Conservation (phyloP, 257 asterid genomes). For the Linaria vulgaris region DNA sequence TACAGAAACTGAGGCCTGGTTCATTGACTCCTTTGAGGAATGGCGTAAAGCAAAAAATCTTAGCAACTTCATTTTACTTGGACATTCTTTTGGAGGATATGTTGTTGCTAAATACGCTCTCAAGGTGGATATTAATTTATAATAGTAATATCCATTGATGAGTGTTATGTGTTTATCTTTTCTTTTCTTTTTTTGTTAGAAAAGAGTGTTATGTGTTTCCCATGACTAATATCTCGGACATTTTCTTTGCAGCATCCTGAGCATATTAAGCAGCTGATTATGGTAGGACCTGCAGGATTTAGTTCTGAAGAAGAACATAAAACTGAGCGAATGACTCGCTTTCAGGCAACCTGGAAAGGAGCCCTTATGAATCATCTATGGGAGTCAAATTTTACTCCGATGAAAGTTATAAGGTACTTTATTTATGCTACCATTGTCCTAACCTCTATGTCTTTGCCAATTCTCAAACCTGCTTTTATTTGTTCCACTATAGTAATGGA, state of each 20-base stretch:
- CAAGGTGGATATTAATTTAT: constrained; percentile 46
- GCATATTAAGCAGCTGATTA: constrained; percentile 77
- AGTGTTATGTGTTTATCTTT: too few relatives aligned
- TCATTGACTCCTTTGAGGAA: constrained; percentile 81
- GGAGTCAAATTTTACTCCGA: constrained; percentile 98
- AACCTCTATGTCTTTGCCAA: constrained; percentile 3
- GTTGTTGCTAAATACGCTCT: constrained; percentile 91
- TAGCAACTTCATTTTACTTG: constrained; percentile 84
- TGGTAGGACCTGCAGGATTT: constrained; percentile 97
- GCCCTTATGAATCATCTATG: constrained; percentile 79
- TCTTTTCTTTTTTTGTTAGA: too few relatives aligned
- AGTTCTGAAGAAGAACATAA: constrained; percentile 67
- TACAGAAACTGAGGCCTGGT: constrained; percentile 93
- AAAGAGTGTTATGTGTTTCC: constrained; percentile 7
- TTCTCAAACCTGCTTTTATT: constrained; percentile 8
- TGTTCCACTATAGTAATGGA: constrained; percentile 9
- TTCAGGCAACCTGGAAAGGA: constrained; percentile 90
- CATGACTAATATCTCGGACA: constrained; percentile 22
- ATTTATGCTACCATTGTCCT: constrained; percentile 16
- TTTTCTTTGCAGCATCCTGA: constrained; percentile 77
- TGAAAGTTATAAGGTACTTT: constrained; percentile 72
- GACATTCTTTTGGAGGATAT: constrained; percentile 98
- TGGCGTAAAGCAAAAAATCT: constrained; percentile 93
- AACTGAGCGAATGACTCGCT: constrained; percentile 58
- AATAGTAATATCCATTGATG: background rate